phyloP scores from a whole-genome alignment of 78 protist genomes.

The Protostelium mycophagum region DNA sequence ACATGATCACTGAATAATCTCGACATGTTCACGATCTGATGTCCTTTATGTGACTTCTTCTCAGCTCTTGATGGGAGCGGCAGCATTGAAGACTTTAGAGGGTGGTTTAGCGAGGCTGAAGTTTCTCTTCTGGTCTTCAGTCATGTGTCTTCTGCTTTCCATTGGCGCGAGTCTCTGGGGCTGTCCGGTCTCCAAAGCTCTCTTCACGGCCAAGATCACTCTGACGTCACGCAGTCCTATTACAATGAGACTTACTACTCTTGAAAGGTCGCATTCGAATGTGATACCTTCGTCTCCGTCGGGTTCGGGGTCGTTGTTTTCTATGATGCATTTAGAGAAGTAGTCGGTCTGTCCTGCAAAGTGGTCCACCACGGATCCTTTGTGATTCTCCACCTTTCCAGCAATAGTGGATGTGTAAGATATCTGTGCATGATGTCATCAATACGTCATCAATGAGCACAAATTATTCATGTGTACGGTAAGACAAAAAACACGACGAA shows the following conservation, averaged over 20 bases:
- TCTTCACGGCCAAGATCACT: neutral
- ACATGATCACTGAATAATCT: no score
- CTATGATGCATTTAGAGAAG: constrained; percentile 1
- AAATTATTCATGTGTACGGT: no score
- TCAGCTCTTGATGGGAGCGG: neutral
- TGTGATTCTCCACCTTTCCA: neutral
- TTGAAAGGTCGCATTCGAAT: neutral
- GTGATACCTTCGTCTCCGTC: neutral
- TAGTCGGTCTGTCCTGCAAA: neutral
- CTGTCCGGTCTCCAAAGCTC: neutral
- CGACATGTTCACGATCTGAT: neutral
- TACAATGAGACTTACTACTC: no score
- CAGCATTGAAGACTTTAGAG: neutral
- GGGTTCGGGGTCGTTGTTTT: neutral
- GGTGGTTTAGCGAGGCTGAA: neutral
- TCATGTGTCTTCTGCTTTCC: neutral
- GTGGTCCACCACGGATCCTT: neutral
- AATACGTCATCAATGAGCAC: neutral
- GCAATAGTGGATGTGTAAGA: neutral
- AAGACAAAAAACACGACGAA: no score
- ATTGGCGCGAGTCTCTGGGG: neutral
- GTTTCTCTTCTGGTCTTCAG: neutral
- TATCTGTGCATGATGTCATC: neutral
- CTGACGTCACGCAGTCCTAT: neutral
- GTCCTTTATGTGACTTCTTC: neutral